Evolutionary conservation across 1,284 basidiomycete species (phyloP).

Genomic region (Butyriboletus appendiculatus): DNA sequence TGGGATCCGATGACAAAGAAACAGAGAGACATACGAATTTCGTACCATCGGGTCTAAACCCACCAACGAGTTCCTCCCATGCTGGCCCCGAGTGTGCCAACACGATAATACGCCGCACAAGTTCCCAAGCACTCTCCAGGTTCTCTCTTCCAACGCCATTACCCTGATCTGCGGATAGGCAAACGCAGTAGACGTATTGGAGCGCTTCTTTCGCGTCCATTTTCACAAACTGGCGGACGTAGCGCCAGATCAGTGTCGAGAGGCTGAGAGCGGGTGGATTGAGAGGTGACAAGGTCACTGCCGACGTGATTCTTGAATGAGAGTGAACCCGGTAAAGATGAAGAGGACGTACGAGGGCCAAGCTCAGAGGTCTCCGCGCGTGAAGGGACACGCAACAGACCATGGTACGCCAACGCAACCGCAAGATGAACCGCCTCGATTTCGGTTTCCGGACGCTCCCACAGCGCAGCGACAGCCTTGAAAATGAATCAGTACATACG

Average conservation of each 20-base stretch:
- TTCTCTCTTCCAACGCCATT: conserved; percentile 79
- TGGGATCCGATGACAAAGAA: neutral
- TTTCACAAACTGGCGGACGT: conserved; percentile 89
- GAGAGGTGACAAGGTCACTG: conserved; percentile 66
- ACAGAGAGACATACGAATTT: conserved; percentile 65
- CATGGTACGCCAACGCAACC: conserved; percentile 92
- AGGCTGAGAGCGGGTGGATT: conserved; percentile 77
- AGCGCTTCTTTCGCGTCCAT: conserved; percentile 92
- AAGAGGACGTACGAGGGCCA: conserved; percentile 65
- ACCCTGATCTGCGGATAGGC: conserved; percentile 78
- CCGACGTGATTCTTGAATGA: neutral
- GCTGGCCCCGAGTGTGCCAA: conserved; percentile 82
- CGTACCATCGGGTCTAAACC: conserved; percentile 86
- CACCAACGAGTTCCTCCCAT: conserved; percentile 90
- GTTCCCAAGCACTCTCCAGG: conserved; percentile 82
- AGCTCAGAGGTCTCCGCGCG: conserved; percentile 79
- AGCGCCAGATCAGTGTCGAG: conserved; percentile 88
- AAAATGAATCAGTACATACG: neutral
- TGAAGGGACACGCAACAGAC: conserved; percentile 83
- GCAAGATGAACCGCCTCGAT: conserved; percentile 96
- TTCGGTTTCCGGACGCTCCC: conserved; percentile 87
- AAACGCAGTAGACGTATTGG: conserved; percentile 93
- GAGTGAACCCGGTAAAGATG: neutral
- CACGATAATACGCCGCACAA: conserved; percentile 87
- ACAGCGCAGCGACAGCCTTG: conserved; percentile 77